These are phyloP conservation scores for Diaporthe velutina DNA, from an alignment of 2,329 filamentous ascomycete genomes.

Conservation along the genomic window DNA sequence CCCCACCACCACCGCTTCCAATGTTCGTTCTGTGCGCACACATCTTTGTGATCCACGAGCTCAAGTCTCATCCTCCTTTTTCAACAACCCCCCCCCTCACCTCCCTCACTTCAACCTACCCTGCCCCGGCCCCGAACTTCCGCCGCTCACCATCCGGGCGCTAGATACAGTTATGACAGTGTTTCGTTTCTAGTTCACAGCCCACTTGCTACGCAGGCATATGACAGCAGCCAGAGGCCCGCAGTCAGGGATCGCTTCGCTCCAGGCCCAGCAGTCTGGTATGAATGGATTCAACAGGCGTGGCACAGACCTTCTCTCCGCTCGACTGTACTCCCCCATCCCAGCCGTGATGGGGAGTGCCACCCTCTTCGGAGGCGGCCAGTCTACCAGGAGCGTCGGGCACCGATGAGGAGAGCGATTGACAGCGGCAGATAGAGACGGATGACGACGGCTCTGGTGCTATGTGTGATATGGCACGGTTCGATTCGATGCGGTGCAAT, in stretches of 20 bases:
- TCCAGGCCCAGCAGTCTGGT: constrained; percentile 15
- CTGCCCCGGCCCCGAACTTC: neutral
- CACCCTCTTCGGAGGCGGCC: constrained; percentile 22
- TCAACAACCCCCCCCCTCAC: too few relatives aligned
- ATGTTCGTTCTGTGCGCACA: neutral
- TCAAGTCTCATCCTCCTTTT: neutral
- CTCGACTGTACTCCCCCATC: neutral
- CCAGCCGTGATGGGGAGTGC: neutral
- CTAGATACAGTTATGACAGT: neutral
- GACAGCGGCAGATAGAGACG: neutral
- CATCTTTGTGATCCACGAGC: neutral
- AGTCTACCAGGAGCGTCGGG: constrained; percentile 8
- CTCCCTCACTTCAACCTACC: neutral
- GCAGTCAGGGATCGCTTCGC: neutral
- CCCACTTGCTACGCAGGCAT: neutral
- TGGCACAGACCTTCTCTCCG: constrained; percentile 19
- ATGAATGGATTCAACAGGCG: neutral
- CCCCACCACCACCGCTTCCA: neutral
- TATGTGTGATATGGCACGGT: constrained; percentile 12
- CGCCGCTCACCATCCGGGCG: neutral
- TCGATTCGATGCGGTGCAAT: constrained; percentile 21
- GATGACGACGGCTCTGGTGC: constrained; percentile 12
- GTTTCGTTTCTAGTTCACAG: neutral
- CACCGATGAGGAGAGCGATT: neutral
- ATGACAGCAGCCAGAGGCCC: neutral